Evolutionary conservation across 257 asterid genomes (phyloP).

Genomic region (Voacanga thouarsii): DNA sequence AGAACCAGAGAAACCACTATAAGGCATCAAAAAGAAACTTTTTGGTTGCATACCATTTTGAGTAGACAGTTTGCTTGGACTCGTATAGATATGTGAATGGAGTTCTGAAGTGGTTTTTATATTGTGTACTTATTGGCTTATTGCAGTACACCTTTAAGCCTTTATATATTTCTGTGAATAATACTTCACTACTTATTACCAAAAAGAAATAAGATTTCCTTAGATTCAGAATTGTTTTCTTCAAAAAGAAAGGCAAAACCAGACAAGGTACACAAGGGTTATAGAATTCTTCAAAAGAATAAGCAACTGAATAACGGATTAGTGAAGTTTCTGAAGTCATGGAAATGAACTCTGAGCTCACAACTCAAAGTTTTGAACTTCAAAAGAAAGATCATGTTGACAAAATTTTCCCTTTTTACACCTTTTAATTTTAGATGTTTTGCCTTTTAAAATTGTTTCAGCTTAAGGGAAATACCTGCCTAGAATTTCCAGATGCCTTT

Average conservation of each 20-base stretch:
- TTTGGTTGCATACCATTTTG: background rate
- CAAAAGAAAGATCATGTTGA: background rate
- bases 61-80: background rate
- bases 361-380: background rate
- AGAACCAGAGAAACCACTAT: background rate
- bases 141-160: background rate
- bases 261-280: background rate
- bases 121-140: background rate
- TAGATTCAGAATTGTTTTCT: too few relatives aligned
- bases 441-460: background rate
- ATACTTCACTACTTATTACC: background rate
- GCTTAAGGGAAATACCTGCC: background rate
- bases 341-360: background rate
- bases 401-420: background rate
- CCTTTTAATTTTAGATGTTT: background rate
- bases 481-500: background rate
- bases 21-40: background rate
- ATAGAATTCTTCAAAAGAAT: background rate
- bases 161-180: background rate
- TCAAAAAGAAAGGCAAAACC: background rate
- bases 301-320: background rate
- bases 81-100: background rate
- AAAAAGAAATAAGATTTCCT: background rate
- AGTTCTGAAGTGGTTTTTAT: background rate
- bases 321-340: background rate